Percentiles rank a stretch among this genome's conserved stretches.
Evolutionary conservation across 805 yeast genomes (phyloP).

Genomic region (Ascoidea tarda): DNA sequence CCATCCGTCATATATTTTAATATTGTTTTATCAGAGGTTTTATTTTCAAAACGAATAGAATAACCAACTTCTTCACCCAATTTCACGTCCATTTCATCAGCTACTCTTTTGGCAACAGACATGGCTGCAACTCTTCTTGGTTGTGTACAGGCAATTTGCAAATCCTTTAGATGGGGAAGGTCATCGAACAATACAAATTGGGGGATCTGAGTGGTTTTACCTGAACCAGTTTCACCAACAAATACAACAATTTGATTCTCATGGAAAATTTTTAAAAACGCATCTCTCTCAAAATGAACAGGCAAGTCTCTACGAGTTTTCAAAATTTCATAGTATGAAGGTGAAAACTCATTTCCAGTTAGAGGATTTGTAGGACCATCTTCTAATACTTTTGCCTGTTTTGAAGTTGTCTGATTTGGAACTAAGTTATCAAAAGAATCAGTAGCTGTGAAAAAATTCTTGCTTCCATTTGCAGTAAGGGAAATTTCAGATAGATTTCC

Average conservation of each 20-base stretch:
- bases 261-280: conserved; percentile 76
- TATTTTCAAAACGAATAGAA: conserved; percentile 86
- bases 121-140: conserved; percentile 98
- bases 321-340: conserved; percentile 66
- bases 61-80: conserved; percentile 95
- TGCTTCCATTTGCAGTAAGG: too few relatives aligned
- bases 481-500: too few relatives aligned
- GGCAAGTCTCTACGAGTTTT: conserved; percentile 77
- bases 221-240: conserved; percentile 98
- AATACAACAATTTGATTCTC: conserved; percentile 89
- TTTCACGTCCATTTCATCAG: conserved; percentile 91
- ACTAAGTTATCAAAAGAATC: conserved; percentile 27
- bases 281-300: conserved; percentile 85
- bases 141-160: conserved; percentile 58
- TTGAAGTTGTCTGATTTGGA: conserved; percentile 55
- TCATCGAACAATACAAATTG: conserved; percentile 91
- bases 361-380: conserved; percentile 58
- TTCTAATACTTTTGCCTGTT: conserved; percentile 46
- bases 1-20: conserved; percentile 98
- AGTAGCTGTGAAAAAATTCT: background rate
- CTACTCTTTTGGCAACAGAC: conserved; percentile 96
- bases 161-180: conserved; percentile 73
- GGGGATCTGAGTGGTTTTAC: conserved; percentile 97
- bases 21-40: conserved; percentile 64
- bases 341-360: conserved; percentile 48